These are phyloP conservation scores for Colletotrichum theobromicola DNA, from an alignment of 2,329 filamentous ascomycete species.

Conservation along the genomic window DNA sequence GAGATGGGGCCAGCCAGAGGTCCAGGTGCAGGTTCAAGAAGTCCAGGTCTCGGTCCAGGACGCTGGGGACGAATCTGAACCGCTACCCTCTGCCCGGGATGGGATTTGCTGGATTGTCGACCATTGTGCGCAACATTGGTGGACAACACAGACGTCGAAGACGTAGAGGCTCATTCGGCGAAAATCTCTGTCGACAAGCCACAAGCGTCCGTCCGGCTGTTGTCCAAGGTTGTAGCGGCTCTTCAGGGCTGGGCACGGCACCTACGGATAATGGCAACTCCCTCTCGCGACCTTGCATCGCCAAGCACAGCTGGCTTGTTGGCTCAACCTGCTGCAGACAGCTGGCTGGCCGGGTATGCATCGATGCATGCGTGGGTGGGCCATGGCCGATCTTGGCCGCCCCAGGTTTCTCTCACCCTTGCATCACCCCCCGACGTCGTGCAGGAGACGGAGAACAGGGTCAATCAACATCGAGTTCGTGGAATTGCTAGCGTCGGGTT, in stretches of 20 bases:
- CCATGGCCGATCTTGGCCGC: constrained; percentile 17
- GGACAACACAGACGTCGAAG: neutral
- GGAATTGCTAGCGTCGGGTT: neutral
- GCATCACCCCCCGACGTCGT: constrained; percentile 8
- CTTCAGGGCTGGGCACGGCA: constrained; percentile 2
- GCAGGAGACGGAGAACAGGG: neutral
- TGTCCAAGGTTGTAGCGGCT: neutral
- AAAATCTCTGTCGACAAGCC: neutral
- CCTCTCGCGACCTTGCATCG: neutral
- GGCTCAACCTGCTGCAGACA: neutral
- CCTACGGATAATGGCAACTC: neutral
- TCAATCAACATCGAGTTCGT: neutral
- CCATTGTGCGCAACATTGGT: neutral
- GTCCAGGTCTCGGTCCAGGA: neutral
- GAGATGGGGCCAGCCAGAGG: neutral
- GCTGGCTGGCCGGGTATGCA: constrained; percentile 1
- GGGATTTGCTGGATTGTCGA: neutral
- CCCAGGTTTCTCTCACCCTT: constrained; percentile 18
- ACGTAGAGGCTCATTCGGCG: neutral
- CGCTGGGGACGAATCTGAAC: neutral
- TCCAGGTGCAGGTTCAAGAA: neutral
- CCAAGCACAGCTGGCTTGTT: constrained; percentile 8
- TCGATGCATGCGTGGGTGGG: constrained; percentile 9
- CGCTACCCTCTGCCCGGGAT: neutral
- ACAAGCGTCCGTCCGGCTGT: neutral